Percentiles rank a stretch among this genome's conserved stretches.
phyloP scores from a whole-genome alignment of 768 basidiomycete genomes.

The Naganishia vishniacii region DNA sequence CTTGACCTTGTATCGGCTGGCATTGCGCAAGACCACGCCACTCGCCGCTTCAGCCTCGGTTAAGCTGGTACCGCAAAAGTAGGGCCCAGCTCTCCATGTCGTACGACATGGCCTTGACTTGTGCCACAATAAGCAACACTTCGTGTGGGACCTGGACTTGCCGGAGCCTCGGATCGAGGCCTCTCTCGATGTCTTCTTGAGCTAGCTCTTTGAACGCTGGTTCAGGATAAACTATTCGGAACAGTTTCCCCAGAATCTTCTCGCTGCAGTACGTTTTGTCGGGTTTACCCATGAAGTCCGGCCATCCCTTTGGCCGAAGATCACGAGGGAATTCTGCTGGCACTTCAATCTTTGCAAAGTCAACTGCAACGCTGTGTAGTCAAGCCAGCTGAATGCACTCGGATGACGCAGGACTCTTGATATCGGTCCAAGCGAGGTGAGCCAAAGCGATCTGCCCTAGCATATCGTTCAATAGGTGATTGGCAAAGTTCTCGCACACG shows the following conservation, averaged over 20 bases:
- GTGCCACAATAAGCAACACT: constrained; percentile 32
- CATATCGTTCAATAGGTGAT: constrained; percentile 37
- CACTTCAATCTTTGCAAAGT: constrained; percentile 46
- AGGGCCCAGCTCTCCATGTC: constrained; percentile 37
- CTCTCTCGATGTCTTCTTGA: constrained; percentile 32
- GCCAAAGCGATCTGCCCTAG: constrained; percentile 46
- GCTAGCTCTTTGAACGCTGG: constrained; percentile 38
- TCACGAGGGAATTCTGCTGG: constrained; percentile 34
- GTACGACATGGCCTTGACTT: constrained; percentile 37
- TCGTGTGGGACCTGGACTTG: constrained; percentile 28
- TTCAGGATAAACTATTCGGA: constrained; percentile 41
- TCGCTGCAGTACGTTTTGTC: constrained; percentile 36
- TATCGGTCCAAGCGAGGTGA: constrained; percentile 41
- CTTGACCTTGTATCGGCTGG: constrained; percentile 35
- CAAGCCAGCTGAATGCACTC: constrained; percentile 38
- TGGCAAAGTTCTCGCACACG: constrained; percentile 45
- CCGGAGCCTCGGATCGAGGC: constrained; percentile 34
- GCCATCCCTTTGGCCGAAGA: constrained; percentile 37
- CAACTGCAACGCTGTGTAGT: constrained; percentile 45
- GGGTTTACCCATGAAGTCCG: constrained; percentile 46
- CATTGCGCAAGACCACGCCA: constrained; percentile 43
- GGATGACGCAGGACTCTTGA: constrained; percentile 21
- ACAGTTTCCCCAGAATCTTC: constrained; percentile 41
- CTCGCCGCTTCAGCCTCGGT: constrained; percentile 43
- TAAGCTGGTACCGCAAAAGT: constrained; percentile 43